phyloP scores from a whole-genome alignment of 768 basidiomycete genomes.

The Lactarius tabidus region DNA sequence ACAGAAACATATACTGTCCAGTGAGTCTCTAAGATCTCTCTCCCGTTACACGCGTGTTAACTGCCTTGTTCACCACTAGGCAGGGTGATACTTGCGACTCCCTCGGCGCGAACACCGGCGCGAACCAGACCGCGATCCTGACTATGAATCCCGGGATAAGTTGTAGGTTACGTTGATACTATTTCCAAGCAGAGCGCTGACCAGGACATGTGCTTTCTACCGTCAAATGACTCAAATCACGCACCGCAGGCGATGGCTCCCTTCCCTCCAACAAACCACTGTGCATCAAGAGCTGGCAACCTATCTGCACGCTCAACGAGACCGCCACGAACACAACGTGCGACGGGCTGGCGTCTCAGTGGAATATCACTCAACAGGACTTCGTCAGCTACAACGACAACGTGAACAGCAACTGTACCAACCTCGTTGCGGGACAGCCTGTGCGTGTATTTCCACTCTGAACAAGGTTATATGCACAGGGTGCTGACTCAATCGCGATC shows the following conservation, averaged over 20 bases:
- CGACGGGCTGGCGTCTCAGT: not conserved
- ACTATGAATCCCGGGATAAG: slow-evolving; percentile 5
- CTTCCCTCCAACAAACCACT: not conserved
- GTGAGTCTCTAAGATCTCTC: not conserved
- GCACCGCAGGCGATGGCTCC: not conserved
- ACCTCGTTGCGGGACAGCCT: slow-evolving; percentile 5
- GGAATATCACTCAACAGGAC: not conserved
- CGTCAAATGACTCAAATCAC: no score
- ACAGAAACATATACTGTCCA: not conserved
- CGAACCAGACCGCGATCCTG: not conserved
- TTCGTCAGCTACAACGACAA: slow-evolving; percentile 17
- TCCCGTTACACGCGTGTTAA: not conserved
- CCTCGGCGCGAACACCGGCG: not conserved
- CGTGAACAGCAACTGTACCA: not conserved
- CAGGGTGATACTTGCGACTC: not conserved
- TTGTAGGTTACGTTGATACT: not conserved
- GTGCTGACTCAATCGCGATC: not conserved
- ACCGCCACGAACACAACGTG: slow-evolving; percentile 14
- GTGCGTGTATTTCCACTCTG: slow-evolving; percentile 7
- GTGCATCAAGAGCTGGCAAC: not conserved
- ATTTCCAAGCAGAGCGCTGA: not conserved
- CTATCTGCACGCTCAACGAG: slow-evolving; percentile 15
- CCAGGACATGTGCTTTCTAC: not conserved
- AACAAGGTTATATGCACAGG: not conserved
- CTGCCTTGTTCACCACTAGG: not conserved